Evolutionary conservation across 495 filamentous ascomycete genomes (phyloP).

Genomic region (Aspergillus hancockii): DNA sequence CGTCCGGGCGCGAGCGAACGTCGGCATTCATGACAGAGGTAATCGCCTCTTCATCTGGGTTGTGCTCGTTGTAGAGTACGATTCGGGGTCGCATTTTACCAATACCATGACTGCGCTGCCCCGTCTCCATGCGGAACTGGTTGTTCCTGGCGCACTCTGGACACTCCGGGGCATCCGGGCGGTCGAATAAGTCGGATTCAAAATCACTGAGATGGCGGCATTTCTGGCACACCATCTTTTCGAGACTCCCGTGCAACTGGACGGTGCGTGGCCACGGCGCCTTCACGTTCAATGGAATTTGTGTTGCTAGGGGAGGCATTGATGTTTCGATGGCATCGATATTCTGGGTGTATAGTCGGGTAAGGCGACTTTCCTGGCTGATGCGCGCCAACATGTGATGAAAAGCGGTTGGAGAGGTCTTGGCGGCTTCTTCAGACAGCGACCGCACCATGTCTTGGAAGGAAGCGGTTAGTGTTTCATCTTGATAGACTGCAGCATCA

Average conservation of each 20-base stretch:
- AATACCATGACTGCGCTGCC: constrained; percentile 91
- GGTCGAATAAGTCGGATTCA: constrained; percentile 75
- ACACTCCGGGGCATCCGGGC: constrained; percentile 82
- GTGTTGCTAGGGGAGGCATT: constrained; percentile 75
- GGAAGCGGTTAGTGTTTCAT: constrained; percentile 78
- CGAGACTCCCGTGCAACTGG: constrained; percentile 90
- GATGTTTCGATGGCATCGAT: constrained; percentile 92
- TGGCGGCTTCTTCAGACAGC: constrained; percentile 71
- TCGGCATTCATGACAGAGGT: constrained; percentile 85
- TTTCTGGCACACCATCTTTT: constrained; percentile 95
- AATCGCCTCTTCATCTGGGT: constrained; percentile 94
- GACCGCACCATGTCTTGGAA: constrained; percentile 96
- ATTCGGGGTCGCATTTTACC: constrained; percentile 89
- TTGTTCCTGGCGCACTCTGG: constrained; percentile 73
- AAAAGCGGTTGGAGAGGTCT: constrained; percentile 82
- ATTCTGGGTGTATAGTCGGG: constrained; percentile 93
- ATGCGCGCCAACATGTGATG: constrained; percentile 92
- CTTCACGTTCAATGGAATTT: constrained; percentile 71
- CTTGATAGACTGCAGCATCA: constrained; percentile 94
- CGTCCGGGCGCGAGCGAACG: constrained; percentile 81
- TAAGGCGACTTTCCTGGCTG: constrained; percentile 83
- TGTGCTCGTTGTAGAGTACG: constrained; percentile 95
- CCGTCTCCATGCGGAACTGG: constrained; percentile 71
- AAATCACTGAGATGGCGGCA: constrained; percentile 78
- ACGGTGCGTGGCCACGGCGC: constrained; percentile 91